A percentile compares a stretch with the other conserved stretches of the same genome.
These are phyloP conservation scores for Castanopsis chinensis DNA, from an alignment of 306 rosid genomes.

Conservation along the genomic window DNA sequence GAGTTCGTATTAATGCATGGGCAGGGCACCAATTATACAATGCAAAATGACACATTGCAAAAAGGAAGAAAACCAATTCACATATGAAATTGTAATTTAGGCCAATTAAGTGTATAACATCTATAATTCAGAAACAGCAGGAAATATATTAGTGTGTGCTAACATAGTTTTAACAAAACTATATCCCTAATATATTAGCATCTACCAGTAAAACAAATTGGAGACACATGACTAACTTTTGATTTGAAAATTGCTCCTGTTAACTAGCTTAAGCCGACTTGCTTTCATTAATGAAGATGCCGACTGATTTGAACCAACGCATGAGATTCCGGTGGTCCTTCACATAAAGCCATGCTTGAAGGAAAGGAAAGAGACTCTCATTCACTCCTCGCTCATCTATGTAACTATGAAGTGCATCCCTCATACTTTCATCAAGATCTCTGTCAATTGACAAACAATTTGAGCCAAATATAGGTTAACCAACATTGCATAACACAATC, in stretches of 20 bases:
- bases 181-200: neutral
- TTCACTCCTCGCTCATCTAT: conserved; percentile 86
- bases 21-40: neutral
- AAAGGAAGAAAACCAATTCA: neutral
- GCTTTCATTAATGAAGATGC: conserved; percentile 56
- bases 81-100: neutral
- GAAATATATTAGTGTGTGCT: neutral
- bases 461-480: neutral
- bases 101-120: neutral
- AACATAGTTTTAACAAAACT: neutral
- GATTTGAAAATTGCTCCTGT: neutral
- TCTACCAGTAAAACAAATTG: neutral
- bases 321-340: conserved; percentile 79
- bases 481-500: neutral
- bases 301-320: conserved; percentile 84
- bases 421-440: conserved; percentile 70
- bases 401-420: conserved; percentile 77
- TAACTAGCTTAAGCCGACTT: conserved; percentile 42
- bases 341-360: conserved; percentile 94
- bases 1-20: neutral
- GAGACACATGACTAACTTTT: neutral
- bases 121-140: neutral
- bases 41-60: neutral
- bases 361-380: conserved; percentile 80
- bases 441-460: conserved; percentile 42